These are phyloP conservation scores for Ligustrum vulgare DNA, from an alignment of 257 asterid species.

Conservation along the genomic window DNA sequence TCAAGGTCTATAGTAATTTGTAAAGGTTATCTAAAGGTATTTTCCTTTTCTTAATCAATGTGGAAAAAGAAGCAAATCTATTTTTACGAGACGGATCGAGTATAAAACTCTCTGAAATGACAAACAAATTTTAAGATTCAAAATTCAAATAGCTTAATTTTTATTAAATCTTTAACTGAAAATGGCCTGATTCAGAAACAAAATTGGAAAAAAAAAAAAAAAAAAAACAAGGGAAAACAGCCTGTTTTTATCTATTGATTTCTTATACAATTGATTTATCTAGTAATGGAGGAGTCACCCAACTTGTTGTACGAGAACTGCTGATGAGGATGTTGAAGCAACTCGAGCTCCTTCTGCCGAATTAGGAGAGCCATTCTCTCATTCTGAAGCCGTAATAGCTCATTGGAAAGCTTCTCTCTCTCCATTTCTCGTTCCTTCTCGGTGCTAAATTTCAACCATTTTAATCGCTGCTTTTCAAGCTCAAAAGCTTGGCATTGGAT, in stretches of 20 bases:
- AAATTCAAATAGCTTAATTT: not conserved
- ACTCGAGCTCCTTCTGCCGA: conserved; percentile 54
- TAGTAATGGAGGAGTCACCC: not conserved
- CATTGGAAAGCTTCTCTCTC: conserved; percentile 65
- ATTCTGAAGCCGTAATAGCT: conserved; percentile 58
- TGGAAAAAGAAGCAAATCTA: no score
- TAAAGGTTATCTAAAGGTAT: no score
- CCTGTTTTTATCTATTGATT: not conserved
- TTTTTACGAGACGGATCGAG: no score
- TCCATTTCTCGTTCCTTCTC: conserved; percentile 91
- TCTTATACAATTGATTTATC: not conserved
- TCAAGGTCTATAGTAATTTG: no score
- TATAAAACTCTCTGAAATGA: not conserved
- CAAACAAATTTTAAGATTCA: no score
- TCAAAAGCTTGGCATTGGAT: conserved; percentile 48
- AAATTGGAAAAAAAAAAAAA: not conserved
- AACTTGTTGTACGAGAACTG: not conserved
- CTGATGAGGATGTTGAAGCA: conserved; percentile 33
- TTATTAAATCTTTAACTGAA: not conserved
- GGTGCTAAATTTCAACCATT: conserved; percentile 68
- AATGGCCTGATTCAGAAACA: not conserved
- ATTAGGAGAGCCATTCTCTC: conserved; percentile 68
- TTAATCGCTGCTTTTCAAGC: conserved; percentile 69
- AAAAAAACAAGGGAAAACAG: not conserved
- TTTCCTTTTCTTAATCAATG: no score